Percentiles rank a stretch among this genome's conserved stretches.
Conservation (phyloP, 2,329 filamentous ascomycete genomes). For the Teratosphaeriaceae sp. region DNA sequence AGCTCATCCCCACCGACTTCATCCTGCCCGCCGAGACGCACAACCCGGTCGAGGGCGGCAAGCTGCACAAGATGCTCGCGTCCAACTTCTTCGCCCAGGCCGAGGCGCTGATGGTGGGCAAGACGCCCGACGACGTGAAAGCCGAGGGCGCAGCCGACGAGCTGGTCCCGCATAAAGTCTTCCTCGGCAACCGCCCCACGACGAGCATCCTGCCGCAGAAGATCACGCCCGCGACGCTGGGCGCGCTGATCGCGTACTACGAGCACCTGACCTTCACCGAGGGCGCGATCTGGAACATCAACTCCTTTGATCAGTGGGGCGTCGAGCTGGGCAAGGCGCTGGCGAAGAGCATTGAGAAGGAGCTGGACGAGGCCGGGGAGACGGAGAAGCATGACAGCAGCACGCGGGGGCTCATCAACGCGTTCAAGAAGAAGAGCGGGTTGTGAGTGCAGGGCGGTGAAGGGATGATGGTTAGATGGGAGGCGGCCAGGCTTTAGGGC, state of each 20-base stretch:
- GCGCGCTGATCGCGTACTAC: slow-evolving; percentile 96
- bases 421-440: slow-evolving; percentile 74
- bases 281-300: slow-evolving; percentile 98
- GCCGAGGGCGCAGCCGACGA: slow-evolving; percentile 66
- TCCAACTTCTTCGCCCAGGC: slow-evolving; percentile 89
- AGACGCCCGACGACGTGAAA: slow-evolving; percentile 72
- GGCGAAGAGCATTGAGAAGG: slow-evolving; percentile 62
- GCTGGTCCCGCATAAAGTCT: slow-evolving; percentile 96
- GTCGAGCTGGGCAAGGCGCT: slow-evolving; percentile 96
- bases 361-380: slow-evolving; percentile 73
- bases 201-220: slow-evolving; percentile 89
- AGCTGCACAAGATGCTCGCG: slow-evolving; percentile 94
- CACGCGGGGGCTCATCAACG: slow-evolving; percentile 81
- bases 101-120: slow-evolving; percentile 82
- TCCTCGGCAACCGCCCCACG: slow-evolving; percentile 94
- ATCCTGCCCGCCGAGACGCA: slow-evolving; percentile 94
- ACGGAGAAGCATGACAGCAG: slow-evolving; percentile 74
- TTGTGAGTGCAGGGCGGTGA: slow-evolving; percentile 17
- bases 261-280: slow-evolving; percentile 98
- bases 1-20: slow-evolving; percentile 97
- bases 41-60: slow-evolving; percentile 86
- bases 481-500: slow-evolving; percentile 1
- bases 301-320: slow-evolving; percentile 99
- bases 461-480: background rate
- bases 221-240: slow-evolving; percentile 90